Evolutionary conservation across 495 filamentous ascomycete genomes (phyloP), one percentile per base, ranked within the genome.

Genomic region (Rusavskia elegans): DNA sequence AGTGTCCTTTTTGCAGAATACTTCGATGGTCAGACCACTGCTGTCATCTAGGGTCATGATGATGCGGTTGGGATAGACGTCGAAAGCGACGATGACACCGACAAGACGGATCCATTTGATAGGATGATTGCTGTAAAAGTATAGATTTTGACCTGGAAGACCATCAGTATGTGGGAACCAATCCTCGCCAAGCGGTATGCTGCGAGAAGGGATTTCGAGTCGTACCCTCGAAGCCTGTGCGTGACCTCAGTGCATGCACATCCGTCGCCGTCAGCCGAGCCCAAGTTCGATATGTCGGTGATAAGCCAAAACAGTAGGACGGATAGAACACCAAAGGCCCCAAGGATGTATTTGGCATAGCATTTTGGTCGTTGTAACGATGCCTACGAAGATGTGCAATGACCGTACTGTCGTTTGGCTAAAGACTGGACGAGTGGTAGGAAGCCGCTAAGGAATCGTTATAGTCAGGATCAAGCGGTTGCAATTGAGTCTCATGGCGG

Each of bases 71-170:
- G 71, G 62, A 51, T 71, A 75, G 19, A 87, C 78, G 53, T 87
- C 81, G 50, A 88, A 71, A 13, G 85, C 83, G 45, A 94, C 82
- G 19, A 98, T 75, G 16, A 82, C 64, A 13, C 90, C 92, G 21
- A 83, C 74, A 17, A 96, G 58, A 55, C 81, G 78, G 39, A 92
- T 78, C 77, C 80, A 95, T 72, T 81, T 82, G 54, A 97, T 83
- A 0, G 93, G 92, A 65, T 97, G 88, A 69, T 96, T 96, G 35
- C 74, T 61, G 69, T 83, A 72, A 69, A 90, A 89, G 68, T 78
- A 92, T 19, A 90, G 67, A 58, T 80, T 69, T 64, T 86, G 80
- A 50, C 77, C 82, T 89, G 7, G 13, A 11, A 35, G 10, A 10
- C 2, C 9, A 35, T 35, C 1, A 35, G 10, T 30, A 27, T 5